These are phyloP conservation scores for Mrakia blollopis DNA, from an alignment of 768 basidiomycete species.

Conservation along the genomic window DNA sequence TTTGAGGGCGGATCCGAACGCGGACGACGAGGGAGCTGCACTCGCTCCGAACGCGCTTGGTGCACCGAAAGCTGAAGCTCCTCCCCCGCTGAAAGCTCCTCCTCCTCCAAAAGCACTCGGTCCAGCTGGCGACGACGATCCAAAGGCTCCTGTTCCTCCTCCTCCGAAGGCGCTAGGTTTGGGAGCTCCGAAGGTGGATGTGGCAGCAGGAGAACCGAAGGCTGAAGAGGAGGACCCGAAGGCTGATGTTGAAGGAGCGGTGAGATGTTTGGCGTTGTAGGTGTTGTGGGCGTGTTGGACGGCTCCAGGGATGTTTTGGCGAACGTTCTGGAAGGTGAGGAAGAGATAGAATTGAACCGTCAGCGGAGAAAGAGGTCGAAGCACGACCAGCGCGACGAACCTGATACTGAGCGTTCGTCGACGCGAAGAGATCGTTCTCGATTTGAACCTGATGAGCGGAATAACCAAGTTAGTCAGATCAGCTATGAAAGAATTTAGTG, in stretches of 20 bases:
- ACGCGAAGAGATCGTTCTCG: slow-evolving; percentile 22
- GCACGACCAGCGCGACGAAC: neutral
- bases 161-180: slow-evolving; percentile 20
- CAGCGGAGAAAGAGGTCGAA: neutral
- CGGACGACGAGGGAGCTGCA: neutral
- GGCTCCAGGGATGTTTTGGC: slow-evolving; percentile 8
- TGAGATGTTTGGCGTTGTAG: slow-evolving; percentile 12
- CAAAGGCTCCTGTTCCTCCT: neutral
- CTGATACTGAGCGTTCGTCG: slow-evolving; percentile 3
- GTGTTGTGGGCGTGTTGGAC: slow-evolving; percentile 21
- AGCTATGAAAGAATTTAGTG: too few relatives aligned
- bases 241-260: slow-evolving; percentile 16
- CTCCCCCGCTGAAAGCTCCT: neutral
- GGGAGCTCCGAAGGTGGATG: slow-evolving; percentile 5
- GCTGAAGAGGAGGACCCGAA: slow-evolving; percentile 28
- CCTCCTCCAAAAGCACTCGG: slow-evolving; percentile 14
- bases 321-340: neutral
- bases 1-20: neutral
- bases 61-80: slow-evolving; percentile 9
- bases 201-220: slow-evolving; percentile 19
- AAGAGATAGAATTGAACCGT: neutral
- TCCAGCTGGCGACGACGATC: neutral
- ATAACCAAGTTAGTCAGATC: neutral
- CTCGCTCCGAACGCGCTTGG: slow-evolving; percentile 13
- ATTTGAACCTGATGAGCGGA: slow-evolving; percentile 17